Base-by-base conservation (phyloP, 2,329 filamentous ascomycete species). In the Stachybotrys chartarum region DNA sequence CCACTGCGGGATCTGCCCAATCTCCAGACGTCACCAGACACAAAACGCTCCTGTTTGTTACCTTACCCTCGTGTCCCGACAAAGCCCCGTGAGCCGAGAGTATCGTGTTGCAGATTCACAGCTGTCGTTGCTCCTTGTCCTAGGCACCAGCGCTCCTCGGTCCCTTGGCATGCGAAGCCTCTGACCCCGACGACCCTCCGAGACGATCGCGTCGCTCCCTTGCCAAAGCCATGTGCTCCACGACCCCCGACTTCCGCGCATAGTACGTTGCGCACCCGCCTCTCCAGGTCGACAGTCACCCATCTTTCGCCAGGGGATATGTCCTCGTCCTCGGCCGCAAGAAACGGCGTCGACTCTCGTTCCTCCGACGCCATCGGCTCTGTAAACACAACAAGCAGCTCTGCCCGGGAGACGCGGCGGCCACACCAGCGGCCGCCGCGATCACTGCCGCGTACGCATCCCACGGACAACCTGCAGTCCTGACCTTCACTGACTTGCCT, bases 401-500 rank as follows among this genome's bases (percentile, higher is more conserved):
- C 35, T 16, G 30, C 39, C 16, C 39, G 47, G 18, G 52, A 44
- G 16, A 16, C 17, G 3, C 52, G 18, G 8, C 47, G 51, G 44
- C 51, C 60, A 11, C 61, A 60, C 17, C 51, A 56, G 14, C 60
- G 60, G 32, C 50, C 58, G 12, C 61, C 60, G n/a, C 54, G 59
- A 30, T 62, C 61, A 17, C 58, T 72, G 30, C 69, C 69, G 49
- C 65, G 66, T 72, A 60, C 54, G 65, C 24, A 42, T 10, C 35
- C 14, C 35, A 14, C 35, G 14, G 35, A 10, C 35, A 42, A 14
- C 14, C 35, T 14, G 30, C 30, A 46, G n/a, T 30, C 18, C 44
- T 57, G 47, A 10, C 14, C 35, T 42, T 17, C 35, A 17, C 52
- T 60, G 48, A 60, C 62, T 53, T 35, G 31, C 30, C 50, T 53